Percentiles rank a stretch among this genome's conserved stretches.
phyloP scores from a whole-genome alignment of 225 moss, liverwort and hornwort genomes.

The Physcomitrellopsis africana region DNA sequence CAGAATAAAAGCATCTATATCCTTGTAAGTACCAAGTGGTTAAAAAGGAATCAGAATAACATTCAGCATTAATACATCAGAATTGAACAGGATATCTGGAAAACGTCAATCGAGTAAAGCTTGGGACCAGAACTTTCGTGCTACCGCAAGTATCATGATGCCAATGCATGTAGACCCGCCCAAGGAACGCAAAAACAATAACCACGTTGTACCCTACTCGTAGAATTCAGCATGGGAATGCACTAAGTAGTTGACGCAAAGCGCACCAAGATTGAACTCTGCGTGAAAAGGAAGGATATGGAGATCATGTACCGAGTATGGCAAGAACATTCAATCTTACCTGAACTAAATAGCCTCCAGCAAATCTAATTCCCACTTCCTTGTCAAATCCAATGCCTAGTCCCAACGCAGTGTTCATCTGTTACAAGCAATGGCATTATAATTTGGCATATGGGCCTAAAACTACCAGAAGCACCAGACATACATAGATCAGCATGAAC shows the following conservation, averaged over 20 bases:
- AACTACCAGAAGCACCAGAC: background rate
- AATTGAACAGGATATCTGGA: background rate
- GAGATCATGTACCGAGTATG: conserved; percentile 7
- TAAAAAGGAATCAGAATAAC: conserved; percentile 1
- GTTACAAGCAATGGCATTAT: conserved; percentile 30
- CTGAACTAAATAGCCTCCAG: conserved; percentile 98
- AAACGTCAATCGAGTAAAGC: background rate
- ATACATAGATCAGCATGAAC: background rate
- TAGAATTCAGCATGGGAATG: background rate
- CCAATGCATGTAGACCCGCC: conserved; percentile 5
- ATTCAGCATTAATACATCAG: too few relatives aligned
- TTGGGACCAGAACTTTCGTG: background rate
- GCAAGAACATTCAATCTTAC: conserved; percentile 47
- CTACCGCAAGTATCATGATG: conserved; percentile 16
- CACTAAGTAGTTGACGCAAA: background rate
- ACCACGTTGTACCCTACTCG: background rate
- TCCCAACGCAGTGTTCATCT: conserved; percentile 93
- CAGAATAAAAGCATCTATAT: conserved; percentile 15
- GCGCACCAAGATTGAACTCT: background rate
- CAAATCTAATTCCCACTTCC: conserved; percentile 77
- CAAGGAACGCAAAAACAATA: background rate
- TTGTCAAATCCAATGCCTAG: conserved; percentile 88
- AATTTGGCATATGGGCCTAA: conserved; percentile 17
- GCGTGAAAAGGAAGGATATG: conserved; percentile 14
- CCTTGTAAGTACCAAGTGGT: conserved; percentile 6